A percentile compares a stretch with the other conserved stretches of the same genome.
Evolutionary conservation across 148 eudicot genomes (phyloP).

Genomic region (Polygonum aviculare): DNA sequence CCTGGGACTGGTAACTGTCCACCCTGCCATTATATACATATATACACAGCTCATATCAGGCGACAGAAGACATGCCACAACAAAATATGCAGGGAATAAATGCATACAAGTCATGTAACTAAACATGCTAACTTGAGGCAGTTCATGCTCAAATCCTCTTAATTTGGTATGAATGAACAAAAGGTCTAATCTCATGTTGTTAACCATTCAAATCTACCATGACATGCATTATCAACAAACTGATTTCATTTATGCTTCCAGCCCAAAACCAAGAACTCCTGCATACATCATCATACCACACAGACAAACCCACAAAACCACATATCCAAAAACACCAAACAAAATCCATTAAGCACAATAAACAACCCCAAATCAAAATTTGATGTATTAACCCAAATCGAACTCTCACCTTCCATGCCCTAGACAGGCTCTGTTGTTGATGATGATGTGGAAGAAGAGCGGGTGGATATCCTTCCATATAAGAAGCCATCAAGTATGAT

Average conservation of each 20-base stretch:
- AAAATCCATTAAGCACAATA: neutral
- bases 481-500: constrained; percentile 36
- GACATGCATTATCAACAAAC: neutral
- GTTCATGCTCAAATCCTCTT: neutral
- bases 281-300: neutral
- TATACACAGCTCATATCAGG: constrained; percentile 5
- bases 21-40: constrained; percentile 26
- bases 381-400: neutral
- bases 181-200: neutral
- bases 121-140: neutral
- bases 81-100: neutral
- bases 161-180: neutral
- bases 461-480: constrained; percentile 27
- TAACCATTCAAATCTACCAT: neutral
- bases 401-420: constrained; percentile 31
- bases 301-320: neutral
- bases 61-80: neutral
- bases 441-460: constrained; percentile 29
- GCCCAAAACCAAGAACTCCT: neutral
- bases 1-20: constrained; percentile 27
- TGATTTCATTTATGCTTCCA: neutral
- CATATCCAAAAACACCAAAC: too few species aligned
- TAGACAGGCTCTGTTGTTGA: constrained; percentile 12
- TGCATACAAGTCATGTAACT: neutral
- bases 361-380: neutral